These are phyloP conservation scores for Tulasnella sp. DNA, from an alignment of 768 basidiomycete species.

Conservation along the genomic window DNA sequence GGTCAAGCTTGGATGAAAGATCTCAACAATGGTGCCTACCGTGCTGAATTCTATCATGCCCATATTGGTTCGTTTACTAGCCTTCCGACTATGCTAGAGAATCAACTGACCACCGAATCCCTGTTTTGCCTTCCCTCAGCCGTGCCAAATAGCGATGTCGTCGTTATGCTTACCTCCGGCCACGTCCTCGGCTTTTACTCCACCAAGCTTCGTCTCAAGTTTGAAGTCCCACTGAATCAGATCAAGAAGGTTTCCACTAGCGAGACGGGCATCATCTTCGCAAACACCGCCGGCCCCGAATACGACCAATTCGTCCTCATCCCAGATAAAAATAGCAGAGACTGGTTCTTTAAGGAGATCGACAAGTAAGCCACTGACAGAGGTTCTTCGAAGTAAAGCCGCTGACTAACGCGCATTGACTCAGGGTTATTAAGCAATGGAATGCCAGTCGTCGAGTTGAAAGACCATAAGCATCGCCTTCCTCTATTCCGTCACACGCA, in stretches of 20 bases:
- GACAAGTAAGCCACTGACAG: slow-evolving; percentile 42
- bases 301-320: slow-evolving; percentile 52
- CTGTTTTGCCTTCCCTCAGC: slow-evolving; percentile 51
- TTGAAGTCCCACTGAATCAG: slow-evolving; percentile 88
- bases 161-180: slow-evolving; percentile 76
- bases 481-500: background rate
- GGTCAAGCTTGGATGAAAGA: slow-evolving; percentile 99
- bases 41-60: slow-evolving; percentile 84
- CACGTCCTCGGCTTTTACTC: slow-evolving; percentile 85
- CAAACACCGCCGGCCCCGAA: slow-evolving; percentile 56
- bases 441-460: slow-evolving; percentile 33
- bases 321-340: slow-evolving; percentile 42
- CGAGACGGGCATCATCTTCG: slow-evolving; percentile 86
- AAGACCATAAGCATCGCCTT: background rate
- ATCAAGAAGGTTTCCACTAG: slow-evolving; percentile 88
- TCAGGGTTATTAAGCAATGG: slow-evolving; percentile 34
- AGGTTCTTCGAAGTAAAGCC: background rate
- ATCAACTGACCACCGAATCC: slow-evolving; percentile 25
- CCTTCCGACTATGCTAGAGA: background rate
- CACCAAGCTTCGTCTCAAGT: slow-evolving; percentile 79
- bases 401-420: background rate
- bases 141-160: slow-evolving; percentile 76
- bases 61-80: slow-evolving; percentile 72
- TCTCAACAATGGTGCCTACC: slow-evolving; percentile 83
- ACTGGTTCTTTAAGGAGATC: slow-evolving; percentile 49